Evolutionary conservation across 2,329 filamentous ascomycete species (phyloP).

Genomic region (Fusarium anthophilum): DNA sequence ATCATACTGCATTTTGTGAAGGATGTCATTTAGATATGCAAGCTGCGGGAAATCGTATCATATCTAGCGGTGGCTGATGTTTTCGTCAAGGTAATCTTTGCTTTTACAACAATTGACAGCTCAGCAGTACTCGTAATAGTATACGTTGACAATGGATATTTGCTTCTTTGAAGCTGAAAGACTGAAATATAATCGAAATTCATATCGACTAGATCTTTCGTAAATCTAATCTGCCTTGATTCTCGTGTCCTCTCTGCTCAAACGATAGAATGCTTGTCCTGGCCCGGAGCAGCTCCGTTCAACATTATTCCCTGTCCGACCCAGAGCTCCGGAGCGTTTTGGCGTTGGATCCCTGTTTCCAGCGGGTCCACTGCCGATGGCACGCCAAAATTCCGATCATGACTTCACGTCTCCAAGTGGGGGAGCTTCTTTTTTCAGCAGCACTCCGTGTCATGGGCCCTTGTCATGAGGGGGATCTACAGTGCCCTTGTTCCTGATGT

Average conservation of each 20-base stretch:
- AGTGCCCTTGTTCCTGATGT: slow-evolving; percentile 23
- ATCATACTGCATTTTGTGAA: neutral
- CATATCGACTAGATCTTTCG: neutral
- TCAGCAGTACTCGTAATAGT: neutral
- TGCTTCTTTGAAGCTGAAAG: slow-evolving; percentile 16
- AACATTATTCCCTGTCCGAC: neutral
- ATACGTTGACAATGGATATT: neutral
- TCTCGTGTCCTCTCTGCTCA: neutral
- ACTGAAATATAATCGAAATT: neutral
- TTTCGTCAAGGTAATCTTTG: neutral
- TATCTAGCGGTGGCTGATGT: neutral
- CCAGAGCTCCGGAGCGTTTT: slow-evolving; percentile 1
- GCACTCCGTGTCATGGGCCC: slow-evolving; percentile 27
- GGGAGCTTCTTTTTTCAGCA: slow-evolving; percentile 8
- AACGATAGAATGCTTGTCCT: neutral
- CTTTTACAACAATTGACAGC: neutral
- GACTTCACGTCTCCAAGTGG: slow-evolving; percentile 9
- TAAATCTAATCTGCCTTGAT: neutral
- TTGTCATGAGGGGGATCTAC: slow-evolving; percentile 36
- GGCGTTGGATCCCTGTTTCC: neutral
- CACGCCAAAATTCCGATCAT: slow-evolving; percentile 31
- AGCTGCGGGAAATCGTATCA: slow-evolving; percentile 4
- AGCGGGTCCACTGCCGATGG: slow-evolving; percentile 6
- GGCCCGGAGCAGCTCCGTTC: slow-evolving; percentile 13
- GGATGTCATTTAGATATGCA: neutral